Evolutionary conservation across 2,329 filamentous ascomycete genomes (phyloP).

Genomic region (Paecilomyces sp.): DNA sequence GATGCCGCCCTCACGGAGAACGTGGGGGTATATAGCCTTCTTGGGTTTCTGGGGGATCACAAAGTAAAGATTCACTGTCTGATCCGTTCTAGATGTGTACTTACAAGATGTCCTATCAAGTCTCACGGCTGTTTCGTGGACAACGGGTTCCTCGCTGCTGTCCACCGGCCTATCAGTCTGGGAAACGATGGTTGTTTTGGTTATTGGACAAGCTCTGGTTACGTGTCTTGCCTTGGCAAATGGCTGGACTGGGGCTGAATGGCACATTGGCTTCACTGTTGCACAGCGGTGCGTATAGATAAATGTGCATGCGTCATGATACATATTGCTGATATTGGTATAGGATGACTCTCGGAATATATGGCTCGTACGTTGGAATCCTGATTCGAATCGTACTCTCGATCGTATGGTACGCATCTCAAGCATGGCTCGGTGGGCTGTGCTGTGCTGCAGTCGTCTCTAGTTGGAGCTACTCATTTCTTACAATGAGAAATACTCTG

Average conservation of each 20-base stretch:
- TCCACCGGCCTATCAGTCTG: neutral
- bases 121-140: neutral
- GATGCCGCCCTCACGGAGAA: neutral
- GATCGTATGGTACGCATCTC: conserved; percentile 4
- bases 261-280: neutral
- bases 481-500: neutral
- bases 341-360: neutral
- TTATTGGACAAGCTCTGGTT: neutral
- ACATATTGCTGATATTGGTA: neutral
- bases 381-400: neutral
- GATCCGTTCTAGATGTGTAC: neutral
- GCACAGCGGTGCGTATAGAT: neutral
- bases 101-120: neutral
- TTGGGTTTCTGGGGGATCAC: neutral
- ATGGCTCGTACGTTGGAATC: neutral
- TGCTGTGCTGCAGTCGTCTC: neutral
- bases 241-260: neutral
- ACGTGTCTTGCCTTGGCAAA: neutral
- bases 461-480: neutral
- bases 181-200: neutral
- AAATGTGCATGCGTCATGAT: neutral
- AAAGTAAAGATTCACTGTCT: neutral
- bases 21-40: neutral
- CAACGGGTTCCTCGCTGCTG: neutral
- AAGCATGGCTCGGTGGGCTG: neutral